Evolutionary conservation across 2,329 filamentous ascomycete species (phyloP).

Genomic region (Claviceps arundinis): DNA sequence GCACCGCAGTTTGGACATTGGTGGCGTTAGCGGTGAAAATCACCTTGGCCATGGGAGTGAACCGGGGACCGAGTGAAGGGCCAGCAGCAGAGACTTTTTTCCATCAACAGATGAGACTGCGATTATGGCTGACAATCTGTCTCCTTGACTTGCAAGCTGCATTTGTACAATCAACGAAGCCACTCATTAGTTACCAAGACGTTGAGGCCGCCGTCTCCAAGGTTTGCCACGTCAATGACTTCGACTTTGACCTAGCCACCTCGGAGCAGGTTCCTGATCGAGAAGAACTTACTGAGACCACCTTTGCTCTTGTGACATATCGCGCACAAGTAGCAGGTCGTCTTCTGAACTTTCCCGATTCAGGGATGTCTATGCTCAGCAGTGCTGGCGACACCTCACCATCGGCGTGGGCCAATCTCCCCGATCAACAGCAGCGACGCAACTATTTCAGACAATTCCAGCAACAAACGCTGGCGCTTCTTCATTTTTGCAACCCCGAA

Average conservation of each 20-base stretch:
- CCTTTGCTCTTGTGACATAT: conserved; percentile 6
- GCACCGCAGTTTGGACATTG: conserved; percentile 6
- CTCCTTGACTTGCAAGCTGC: conserved; percentile 7
- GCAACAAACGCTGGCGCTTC: conserved; percentile 1
- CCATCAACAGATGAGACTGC: conserved; percentile 6
- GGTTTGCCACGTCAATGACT: conserved; percentile 7
- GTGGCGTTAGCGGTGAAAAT: conserved; percentile 5
- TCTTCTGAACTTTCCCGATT: neutral
- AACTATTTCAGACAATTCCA: conserved; percentile 5
- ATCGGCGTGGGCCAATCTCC: neutral
- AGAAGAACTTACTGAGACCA: conserved; percentile 8
- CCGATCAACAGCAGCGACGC: neutral
- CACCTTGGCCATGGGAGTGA: conserved; percentile 4
- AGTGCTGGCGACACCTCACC: neutral
- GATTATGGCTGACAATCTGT: conserved; percentile 7
- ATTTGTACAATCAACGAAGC: conserved; percentile 4
- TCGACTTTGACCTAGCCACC: conserved; percentile 5
- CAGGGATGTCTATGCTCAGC: neutral
- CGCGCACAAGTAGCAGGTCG: conserved; percentile 4
- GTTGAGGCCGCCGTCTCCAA: neutral
- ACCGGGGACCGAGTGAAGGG: neutral
- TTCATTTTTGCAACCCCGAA: conserved; percentile 8
- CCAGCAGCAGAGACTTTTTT: conserved; percentile 5
- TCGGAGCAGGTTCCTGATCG: neutral
- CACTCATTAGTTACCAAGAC: conserved; percentile 4